These are phyloP conservation scores for Raffaelea ambrosiae DNA, from an alignment of 2,329 filamentous ascomycete genomes.

Conservation along the genomic window DNA sequence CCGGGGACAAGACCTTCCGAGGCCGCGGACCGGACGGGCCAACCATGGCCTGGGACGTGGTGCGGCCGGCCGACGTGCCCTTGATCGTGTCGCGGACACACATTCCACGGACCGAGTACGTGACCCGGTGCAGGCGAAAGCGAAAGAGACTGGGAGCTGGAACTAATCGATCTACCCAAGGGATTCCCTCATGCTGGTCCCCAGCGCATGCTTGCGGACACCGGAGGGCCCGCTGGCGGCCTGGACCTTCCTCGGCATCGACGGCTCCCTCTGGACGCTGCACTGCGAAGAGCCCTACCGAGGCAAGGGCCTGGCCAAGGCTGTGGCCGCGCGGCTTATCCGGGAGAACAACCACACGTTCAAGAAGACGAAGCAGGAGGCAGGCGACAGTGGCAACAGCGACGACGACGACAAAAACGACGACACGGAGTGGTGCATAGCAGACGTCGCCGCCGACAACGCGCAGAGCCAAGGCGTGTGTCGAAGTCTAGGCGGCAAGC, in stretches of 20 bases:
- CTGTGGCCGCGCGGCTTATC: constrained; percentile 50
- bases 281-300: constrained; percentile 55
- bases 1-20: constrained; percentile 16
- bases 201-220: constrained; percentile 37
- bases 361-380: constrained; percentile 19
- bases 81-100: constrained; percentile 46
- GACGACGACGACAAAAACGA: constrained; percentile 20
- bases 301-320: constrained; percentile 54
- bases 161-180: constrained; percentile 22
- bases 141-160: too few species aligned
- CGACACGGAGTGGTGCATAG: constrained; percentile 45
- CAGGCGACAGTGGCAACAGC: constrained; percentile 39
- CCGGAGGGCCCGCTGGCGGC: constrained; percentile 43
- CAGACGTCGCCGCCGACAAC: constrained; percentile 57
- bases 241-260: constrained; percentile 56
- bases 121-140: too few species aligned
- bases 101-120: constrained; percentile 46
- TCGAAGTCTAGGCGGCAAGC: constrained; percentile 48
- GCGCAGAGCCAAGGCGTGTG: constrained; percentile 53
- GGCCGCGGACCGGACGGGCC: too few species aligned
- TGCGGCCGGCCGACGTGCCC: constrained; percentile 43
- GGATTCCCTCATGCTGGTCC: constrained; percentile 33
- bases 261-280: constrained; percentile 52
- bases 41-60: constrained; percentile 37
- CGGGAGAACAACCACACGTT: constrained; percentile 36